Evolutionary conservation across 2,329 filamentous ascomycete species (phyloP).

Genomic region (Arthroderma sp.): DNA sequence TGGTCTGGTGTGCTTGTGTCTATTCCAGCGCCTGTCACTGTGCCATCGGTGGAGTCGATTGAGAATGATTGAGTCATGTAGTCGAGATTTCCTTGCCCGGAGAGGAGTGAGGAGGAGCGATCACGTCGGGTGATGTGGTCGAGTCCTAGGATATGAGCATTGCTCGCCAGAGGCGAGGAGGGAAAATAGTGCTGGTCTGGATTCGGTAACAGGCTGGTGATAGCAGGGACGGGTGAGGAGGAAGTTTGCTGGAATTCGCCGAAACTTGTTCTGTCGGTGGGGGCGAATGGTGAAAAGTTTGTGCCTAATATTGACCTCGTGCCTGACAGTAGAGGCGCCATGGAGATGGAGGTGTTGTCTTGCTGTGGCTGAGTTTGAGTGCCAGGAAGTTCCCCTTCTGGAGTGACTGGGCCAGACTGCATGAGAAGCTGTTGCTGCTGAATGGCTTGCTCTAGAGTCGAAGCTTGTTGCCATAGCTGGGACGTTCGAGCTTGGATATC

Average conservation of each 20-base stretch:
- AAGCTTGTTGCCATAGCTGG: slow-evolving; percentile 32
- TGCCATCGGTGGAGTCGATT: slow-evolving; percentile 18
- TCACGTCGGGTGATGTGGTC: slow-evolving; percentile 21
- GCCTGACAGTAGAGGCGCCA: slow-evolving; percentile 19
- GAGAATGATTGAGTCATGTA: slow-evolving; percentile 21
- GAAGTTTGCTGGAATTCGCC: slow-evolving; percentile 20
- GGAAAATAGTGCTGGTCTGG: slow-evolving; percentile 17
- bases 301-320: slow-evolving; percentile 23
- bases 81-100: slow-evolving; percentile 24
- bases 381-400: slow-evolving; percentile 46
- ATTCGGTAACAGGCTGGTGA: slow-evolving; percentile 22
- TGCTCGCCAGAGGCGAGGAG: slow-evolving; percentile 21
- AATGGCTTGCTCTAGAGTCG: slow-evolving; percentile 30
- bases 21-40: no score
- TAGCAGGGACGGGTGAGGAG: slow-evolving; percentile 21
- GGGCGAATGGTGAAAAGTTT: slow-evolving; percentile 22
- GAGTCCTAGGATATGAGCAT: slow-evolving; percentile 20
- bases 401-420: slow-evolving; percentile 38
- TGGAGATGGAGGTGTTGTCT: background rate
- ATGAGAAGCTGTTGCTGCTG: slow-evolving; percentile 32
- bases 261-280: slow-evolving; percentile 11
- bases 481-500: slow-evolving; percentile 31
- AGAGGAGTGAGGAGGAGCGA: slow-evolving; percentile 31
- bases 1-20: slow-evolving; percentile 12
- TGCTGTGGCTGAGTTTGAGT: slow-evolving; percentile 24